phyloP scores from a whole-genome alignment of 768 basidiomycete genomes.

The Dioszegia aurantiaca region DNA sequence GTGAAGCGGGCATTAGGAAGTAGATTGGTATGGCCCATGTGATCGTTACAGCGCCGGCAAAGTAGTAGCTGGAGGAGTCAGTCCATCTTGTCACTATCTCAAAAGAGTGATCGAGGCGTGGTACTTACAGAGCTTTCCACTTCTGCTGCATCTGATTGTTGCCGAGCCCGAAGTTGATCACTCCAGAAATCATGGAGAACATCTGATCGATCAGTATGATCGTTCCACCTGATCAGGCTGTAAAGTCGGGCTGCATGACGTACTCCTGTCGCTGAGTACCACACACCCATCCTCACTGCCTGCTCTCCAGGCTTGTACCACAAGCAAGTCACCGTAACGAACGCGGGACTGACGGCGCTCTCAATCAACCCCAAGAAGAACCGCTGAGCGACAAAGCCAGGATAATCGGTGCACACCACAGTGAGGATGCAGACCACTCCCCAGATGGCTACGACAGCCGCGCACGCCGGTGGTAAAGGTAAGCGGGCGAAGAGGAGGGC shows the following conservation, averaged over 20 bases:
- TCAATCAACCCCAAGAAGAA: slow-evolving; percentile 48
- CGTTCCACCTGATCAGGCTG: slow-evolving; percentile 34
- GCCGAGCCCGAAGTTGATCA: slow-evolving; percentile 53
- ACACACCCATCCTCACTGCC: slow-evolving; percentile 50
- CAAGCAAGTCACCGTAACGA: slow-evolving; percentile 50
- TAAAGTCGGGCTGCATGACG: slow-evolving; percentile 7
- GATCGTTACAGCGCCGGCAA: slow-evolving; percentile 51
- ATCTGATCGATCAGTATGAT: slow-evolving; percentile 28
- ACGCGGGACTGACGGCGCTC: slow-evolving; percentile 52
- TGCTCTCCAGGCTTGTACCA: slow-evolving; percentile 54
- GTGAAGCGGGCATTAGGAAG: slow-evolving; percentile 50
- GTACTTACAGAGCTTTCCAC: slow-evolving; percentile 50
- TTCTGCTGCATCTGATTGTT: slow-evolving; percentile 28
- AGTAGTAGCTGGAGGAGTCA: slow-evolving; percentile 32
- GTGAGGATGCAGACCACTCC: slow-evolving; percentile 41
- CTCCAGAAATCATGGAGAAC: slow-evolving; percentile 51
- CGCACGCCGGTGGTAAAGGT: slow-evolving; percentile 26
- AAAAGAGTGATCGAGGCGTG: background rate
- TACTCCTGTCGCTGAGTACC: slow-evolving; percentile 51
- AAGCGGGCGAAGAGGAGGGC: slow-evolving; percentile 41
- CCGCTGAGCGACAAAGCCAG: slow-evolving; percentile 46
- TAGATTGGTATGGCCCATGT: slow-evolving; percentile 47
- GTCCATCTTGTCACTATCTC: background rate
- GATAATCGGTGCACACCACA: slow-evolving; percentile 31
- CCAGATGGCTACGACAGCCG: slow-evolving; percentile 35